phyloP scores from a whole-genome alignment of 257 asterid species.

The Primulina tabacum region DNA sequence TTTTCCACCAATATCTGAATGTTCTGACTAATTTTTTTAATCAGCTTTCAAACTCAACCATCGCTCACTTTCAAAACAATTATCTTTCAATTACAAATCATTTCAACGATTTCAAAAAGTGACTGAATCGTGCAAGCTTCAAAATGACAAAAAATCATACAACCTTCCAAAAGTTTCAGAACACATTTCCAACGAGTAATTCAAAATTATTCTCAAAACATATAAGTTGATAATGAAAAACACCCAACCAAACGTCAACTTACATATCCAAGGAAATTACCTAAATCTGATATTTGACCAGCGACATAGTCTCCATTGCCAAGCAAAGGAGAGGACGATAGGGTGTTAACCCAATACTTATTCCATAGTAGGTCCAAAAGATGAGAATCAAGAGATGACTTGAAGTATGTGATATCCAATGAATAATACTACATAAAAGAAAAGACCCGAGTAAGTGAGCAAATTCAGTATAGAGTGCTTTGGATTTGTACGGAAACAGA shows the following conservation, averaged over 20 bases:
- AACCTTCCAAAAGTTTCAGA: neutral
- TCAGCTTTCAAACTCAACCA: neutral
- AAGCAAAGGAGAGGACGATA: slow-evolving; percentile 95
- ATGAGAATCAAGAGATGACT: slow-evolving; percentile 86
- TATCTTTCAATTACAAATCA: neutral
- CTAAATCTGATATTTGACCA: slow-evolving; percentile 94
- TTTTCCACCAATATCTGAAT: neutral
- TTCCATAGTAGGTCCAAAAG: slow-evolving; percentile 96
- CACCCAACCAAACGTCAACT: neutral
- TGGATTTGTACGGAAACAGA: neutral
- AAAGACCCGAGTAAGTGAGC: slow-evolving; percentile 9
- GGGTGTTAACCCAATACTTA: slow-evolving; percentile 98
- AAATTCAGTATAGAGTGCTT: slow-evolving; percentile 19
- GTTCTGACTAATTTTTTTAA: neutral
- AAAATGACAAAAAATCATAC: neutral
- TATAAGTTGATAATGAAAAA: neutral
- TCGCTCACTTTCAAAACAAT: neutral
- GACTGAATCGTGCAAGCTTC: neutral
- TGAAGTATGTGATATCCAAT: slow-evolving; percentile 92
- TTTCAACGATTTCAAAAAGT: too few species aligned
- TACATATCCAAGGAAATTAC: slow-evolving; percentile 34
- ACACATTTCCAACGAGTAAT: neutral
- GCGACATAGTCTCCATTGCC: slow-evolving; percentile 98
- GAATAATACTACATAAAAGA: slow-evolving; percentile 70
- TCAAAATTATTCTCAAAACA: neutral